These are phyloP conservation scores for Aristolochia contorta DNA, from an alignment of 164 flowering plant genomes.

Conservation along the genomic window DNA sequence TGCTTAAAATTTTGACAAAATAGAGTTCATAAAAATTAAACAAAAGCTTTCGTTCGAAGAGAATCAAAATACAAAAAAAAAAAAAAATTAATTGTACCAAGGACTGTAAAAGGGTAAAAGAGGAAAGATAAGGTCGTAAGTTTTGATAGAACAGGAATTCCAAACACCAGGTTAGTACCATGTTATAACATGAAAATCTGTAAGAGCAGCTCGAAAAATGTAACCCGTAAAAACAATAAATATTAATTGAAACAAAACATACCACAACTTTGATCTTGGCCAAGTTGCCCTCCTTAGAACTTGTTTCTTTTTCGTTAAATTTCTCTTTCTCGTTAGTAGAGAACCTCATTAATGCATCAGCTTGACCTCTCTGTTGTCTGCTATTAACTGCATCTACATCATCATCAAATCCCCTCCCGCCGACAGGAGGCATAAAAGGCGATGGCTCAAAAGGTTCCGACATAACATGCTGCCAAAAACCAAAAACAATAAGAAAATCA, in stretches of 20 bases:
- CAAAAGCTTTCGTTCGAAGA: too few species aligned
- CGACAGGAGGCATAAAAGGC: slow-evolving; percentile 62
- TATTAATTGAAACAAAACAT: slow-evolving; percentile 14
- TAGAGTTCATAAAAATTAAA: too few species aligned
- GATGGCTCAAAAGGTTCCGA: slow-evolving; percentile 92
- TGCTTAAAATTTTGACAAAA: too few species aligned
- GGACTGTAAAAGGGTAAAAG: too few species aligned
- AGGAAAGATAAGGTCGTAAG: too few species aligned
- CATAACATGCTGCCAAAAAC: slow-evolving; percentile 61
- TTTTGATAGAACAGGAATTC: too few species aligned
- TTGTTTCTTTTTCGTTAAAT: slow-evolving; percentile 33
- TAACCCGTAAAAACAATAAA: not conserved
- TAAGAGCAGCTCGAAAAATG: not conserved
- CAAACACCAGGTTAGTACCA: too few species aligned
- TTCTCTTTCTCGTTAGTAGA: slow-evolving; percentile 49
- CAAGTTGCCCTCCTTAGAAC: slow-evolving; percentile 60
- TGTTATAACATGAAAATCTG: not conserved
- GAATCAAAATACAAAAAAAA: too few species aligned
- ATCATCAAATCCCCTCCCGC: slow-evolving; percentile 39
- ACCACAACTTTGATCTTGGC: slow-evolving; percentile 98
- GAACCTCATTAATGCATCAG: slow-evolving; percentile 33
- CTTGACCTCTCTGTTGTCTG: slow-evolving; percentile 41
- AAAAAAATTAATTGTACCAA: too few species aligned
- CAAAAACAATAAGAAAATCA: too few species aligned
- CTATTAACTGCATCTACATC: slow-evolving; percentile 34